phyloP scores from a whole-genome alignment of 495 filamentous ascomycete genomes.

The Echria macrotheca region DNA sequence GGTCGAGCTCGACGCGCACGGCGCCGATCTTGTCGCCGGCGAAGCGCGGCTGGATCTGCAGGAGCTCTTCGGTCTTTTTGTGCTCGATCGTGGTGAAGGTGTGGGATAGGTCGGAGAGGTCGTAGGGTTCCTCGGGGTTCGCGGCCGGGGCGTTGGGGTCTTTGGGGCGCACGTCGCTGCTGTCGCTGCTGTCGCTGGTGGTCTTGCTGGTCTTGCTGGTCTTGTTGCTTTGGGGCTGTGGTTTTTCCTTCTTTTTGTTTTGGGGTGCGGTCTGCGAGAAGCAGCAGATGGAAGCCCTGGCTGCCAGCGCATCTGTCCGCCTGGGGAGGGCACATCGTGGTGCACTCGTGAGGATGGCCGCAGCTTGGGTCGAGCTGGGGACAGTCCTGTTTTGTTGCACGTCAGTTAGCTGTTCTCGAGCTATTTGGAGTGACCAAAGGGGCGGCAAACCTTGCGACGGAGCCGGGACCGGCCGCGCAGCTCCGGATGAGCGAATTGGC shows the following conservation, averaged over 20 bases:
- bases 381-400: no score
- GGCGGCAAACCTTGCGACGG: no score
- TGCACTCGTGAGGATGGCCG: no score
- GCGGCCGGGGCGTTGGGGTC: neutral
- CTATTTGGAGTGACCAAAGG: no score
- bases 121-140: slow-evolving; percentile 48
- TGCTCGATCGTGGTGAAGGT: slow-evolving; percentile 59
- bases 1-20: slow-evolving; percentile 54
- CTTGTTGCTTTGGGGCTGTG: neutral
- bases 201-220: neutral
- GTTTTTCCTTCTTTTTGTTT: neutral
- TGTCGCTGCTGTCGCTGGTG: neutral
- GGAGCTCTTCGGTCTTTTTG: slow-evolving; percentile 47
- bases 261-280: no score
- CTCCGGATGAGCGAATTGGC: no score
- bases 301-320: no score
- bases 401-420: no score
- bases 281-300: no score
- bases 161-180: neutral
- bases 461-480: no score
- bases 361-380: no score
- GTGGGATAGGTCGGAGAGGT: slow-evolving; percentile 63
- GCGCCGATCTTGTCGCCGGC: slow-evolving; percentile 58
- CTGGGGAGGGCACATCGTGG: no score
- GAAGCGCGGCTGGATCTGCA: slow-evolving; percentile 60